A percentile compares a stretch with the other conserved stretches of the same genome.
Evolutionary conservation across 805 yeast species (phyloP).

Genomic region (Candida incommunis): DNA sequence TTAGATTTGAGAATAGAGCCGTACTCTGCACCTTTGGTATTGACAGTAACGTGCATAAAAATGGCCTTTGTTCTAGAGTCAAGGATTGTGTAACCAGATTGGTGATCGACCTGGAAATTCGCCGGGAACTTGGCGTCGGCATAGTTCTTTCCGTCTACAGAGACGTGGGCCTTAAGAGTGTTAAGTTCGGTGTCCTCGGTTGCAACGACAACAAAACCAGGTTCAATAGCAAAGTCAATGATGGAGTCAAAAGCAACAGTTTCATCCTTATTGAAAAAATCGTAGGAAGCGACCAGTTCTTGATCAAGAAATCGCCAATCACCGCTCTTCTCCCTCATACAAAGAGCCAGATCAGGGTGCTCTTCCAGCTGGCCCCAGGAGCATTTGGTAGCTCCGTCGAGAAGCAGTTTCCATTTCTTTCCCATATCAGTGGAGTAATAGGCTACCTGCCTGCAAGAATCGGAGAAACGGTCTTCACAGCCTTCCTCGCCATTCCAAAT

Average conservation of each 20-base stretch:
- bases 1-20: slow-evolving; percentile 82
- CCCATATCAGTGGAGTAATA: slow-evolving; percentile 61
- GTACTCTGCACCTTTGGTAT: slow-evolving; percentile 38
- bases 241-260: slow-evolving; percentile 38
- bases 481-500: slow-evolving; percentile 55
- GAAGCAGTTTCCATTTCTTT: slow-evolving; percentile 37
- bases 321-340: slow-evolving; percentile 43
- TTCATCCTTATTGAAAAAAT: slow-evolving; percentile 33
- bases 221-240: slow-evolving; percentile 61
- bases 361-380: slow-evolving; percentile 45
- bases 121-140: slow-evolving; percentile 74
- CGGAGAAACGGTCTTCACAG: slow-evolving; percentile 33
- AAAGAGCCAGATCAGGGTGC: slow-evolving; percentile 32
- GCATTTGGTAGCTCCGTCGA: slow-evolving; percentile 44
- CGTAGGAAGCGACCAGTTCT: slow-evolving; percentile 34
- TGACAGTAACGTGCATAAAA: slow-evolving; percentile 72
- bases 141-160: slow-evolving; percentile 64
- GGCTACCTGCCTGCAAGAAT: slow-evolving; percentile 42
- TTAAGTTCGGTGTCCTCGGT: slow-evolving; percentile 30
- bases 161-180: slow-evolving; percentile 52
- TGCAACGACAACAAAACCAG: slow-evolving; percentile 65
- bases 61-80: slow-evolving; percentile 60
- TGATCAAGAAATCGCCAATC: slow-evolving; percentile 3
- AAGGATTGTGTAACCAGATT: slow-evolving; percentile 66
- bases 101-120: slow-evolving; percentile 39